Base-by-base conservation (phyloP, 768 basidiomycete genomes). In the Dictyophora rubrovolvata region DNA sequence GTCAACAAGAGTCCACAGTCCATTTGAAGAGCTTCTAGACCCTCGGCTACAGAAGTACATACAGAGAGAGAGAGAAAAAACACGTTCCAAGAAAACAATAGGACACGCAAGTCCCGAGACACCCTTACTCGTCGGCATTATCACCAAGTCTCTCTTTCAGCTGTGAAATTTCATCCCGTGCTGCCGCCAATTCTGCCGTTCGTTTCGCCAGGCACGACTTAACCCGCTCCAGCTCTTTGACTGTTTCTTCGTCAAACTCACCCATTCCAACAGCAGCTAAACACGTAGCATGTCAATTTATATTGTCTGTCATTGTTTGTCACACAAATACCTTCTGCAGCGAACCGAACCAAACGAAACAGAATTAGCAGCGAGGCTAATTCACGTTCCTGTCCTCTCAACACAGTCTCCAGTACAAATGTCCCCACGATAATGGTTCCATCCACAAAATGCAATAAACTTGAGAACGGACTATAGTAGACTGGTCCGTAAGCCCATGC, bases 291-390 rank as follows among this genome's bases (percentile, higher is more conserved):
- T 62, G 34, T 62, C 36, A 49, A 49, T 18, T 37, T 0, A 33
- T 55, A 9, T 34, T 28, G 28, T 28, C 7, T 28, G 28, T 7
- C 7, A 33, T 16, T 9, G 14, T 52, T 46, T 48, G 9, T 20
- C 10, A 37, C n/a, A 54, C 16, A 11, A 42, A n/a, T 48, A 55
- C 55, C 49, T 46, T 35, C 54, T 42, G 20, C 22, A 33, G 33
- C 79, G 34, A 92, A 73, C 22, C 89, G 77, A 89, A 90, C 90
- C 14, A 92, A 69, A 69, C 89, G 89, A 28, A 92, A 72, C 18
- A 86, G 72, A 47, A 92, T 76, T 35, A 92, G 78, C 22, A 92
- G 71, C 6, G 77, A 79, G 1, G 83, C 85, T 20, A 91, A 76
- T 65, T 92, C 87, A 60, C 81, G 73, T 66, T 87, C 85, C 55